Percentiles rank a stretch among this genome's conserved stretches.
Conservation (phyloP, 352 stramenopile genomes). For the Globisporangium alternatum region DNA sequence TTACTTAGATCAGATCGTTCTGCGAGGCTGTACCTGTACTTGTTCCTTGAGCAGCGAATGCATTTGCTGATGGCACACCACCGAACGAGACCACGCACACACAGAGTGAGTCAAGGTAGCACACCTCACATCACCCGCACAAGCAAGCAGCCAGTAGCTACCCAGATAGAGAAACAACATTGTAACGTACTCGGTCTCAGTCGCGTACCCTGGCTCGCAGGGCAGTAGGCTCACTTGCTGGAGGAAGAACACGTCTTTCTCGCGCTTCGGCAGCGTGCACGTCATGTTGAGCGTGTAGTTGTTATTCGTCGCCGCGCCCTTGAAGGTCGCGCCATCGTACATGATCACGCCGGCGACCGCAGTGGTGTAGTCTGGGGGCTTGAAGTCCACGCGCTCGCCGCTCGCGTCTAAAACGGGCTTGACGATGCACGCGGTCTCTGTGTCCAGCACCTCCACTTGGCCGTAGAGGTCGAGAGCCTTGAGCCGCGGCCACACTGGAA, state of each 20-base stretch:
- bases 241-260: conserved; percentile 29
- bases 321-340: conserved; percentile 37
- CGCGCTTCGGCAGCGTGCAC: conserved; percentile 31
- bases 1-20: neutral
- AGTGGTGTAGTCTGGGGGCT: conserved; percentile 24
- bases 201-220: conserved; percentile 45
- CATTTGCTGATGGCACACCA: conserved; percentile 36
- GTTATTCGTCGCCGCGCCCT: conserved; percentile 20
- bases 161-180: neutral
- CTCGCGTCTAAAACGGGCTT: neutral
- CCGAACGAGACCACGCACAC: neutral
- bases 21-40: conserved; percentile 36
- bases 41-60: conserved; percentile 41
- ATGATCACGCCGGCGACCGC: conserved; percentile 36
- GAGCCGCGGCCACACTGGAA: conserved; percentile 49
- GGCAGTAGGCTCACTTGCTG: conserved; percentile 31
- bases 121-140: neutral
- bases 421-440: conserved; percentile 37
- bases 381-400: conserved; percentile 27
- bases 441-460: conserved; percentile 62
- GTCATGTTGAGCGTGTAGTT: conserved; percentile 42
- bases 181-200: conserved; percentile 29
- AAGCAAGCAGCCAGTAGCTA: neutral
- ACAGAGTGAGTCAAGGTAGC: neutral
- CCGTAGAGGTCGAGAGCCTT: conserved; percentile 58